Evolutionary conservation across 73 alveolate species (phyloP).

Genomic region (Effrenium voratum): DNA sequence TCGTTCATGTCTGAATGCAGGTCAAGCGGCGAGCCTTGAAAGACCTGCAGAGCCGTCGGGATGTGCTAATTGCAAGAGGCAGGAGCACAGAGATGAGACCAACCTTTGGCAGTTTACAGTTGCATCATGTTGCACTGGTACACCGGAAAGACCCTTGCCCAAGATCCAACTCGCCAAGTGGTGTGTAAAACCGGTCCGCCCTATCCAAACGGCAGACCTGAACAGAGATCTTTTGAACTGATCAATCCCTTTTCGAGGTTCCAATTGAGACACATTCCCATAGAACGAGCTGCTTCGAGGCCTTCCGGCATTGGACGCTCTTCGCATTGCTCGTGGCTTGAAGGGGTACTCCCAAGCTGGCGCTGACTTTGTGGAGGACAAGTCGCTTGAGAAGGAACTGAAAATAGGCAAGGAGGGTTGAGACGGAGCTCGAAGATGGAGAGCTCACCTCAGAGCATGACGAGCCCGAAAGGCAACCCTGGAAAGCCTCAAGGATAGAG

Average conservation of each 20-base stretch:
- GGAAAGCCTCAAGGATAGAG: too few species aligned
- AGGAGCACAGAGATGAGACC: background rate
- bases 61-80: conserved; percentile 68
- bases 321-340: conserved; percentile 68
- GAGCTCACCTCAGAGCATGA: too few species aligned
- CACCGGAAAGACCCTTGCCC: background rate
- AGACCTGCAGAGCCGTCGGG: conserved; percentile 77
- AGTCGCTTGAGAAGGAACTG: conserved; percentile 58
- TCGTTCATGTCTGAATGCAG: too few species aligned
- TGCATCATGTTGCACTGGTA: background rate
- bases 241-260: too few species aligned
- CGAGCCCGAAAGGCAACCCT: too few species aligned
- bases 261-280: too few species aligned
- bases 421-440: too few species aligned
- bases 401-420: conserved; percentile 67
- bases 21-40: conserved; percentile 62
- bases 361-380: conserved; percentile 85
- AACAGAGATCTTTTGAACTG: too few species aligned
- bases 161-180: too few species aligned
- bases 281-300: background rate
- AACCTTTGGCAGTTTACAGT: too few species aligned
- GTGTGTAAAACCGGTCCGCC: too few species aligned
- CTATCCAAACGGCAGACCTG: too few species aligned
- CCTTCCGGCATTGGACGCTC: conserved; percentile 77
- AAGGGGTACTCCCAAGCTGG: conserved; percentile 47